Base-by-base conservation (phyloP, 306 rosid species). In the Bauhinia variegata region DNA sequence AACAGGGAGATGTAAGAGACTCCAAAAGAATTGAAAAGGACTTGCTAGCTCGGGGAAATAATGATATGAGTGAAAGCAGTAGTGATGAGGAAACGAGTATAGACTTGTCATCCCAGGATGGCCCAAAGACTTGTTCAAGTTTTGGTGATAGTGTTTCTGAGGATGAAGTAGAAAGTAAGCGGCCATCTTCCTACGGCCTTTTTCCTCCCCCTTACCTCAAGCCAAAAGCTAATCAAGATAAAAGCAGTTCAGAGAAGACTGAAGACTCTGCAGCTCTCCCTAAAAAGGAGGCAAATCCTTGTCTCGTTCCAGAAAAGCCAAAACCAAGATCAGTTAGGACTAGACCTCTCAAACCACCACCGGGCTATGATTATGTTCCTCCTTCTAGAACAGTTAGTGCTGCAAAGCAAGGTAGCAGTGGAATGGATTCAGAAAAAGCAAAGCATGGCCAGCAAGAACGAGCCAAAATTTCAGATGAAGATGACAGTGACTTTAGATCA, bases 151-250 rank as follows among this genome's bases (percentile, higher is more conserved):
- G 91, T 17, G 8, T 62, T 32, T 87, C 80, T 0, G 89, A 71
- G 42, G 87, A 85, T 4, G 93, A 90, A 49, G 77, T 63, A 44
- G 83, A 87, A 30, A 52, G 44, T 23, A 76, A 77, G 67, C 78
- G 9, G 55, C 87, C 88, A 65, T 75, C 61, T 58, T 23, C 67
- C 69, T 59, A 46, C 44, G 73, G 61, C 76, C 49, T 53, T 12
- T 8, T 77, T 47, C 85, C 84, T 15, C 97, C 99, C 0, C 99
- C 97, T 50, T 93, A 88, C 76, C 76, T 76, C 68, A 86, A 80
- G 76, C 67, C 65, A 4, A 86, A 70, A 19, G 53, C 81, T 11
- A 78, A 32, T 30, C 71, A 54, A 70, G 39, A 48, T 17, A 75
- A 72, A 71, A 65, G 15, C 43, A 66, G 15, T 57, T 41, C n/a